Percentiles rank a stretch among this genome's conserved stretches.
Evolutionary conservation across 2,329 filamentous ascomycete species (phyloP).

Genomic region (Colletotrichum sp.): DNA sequence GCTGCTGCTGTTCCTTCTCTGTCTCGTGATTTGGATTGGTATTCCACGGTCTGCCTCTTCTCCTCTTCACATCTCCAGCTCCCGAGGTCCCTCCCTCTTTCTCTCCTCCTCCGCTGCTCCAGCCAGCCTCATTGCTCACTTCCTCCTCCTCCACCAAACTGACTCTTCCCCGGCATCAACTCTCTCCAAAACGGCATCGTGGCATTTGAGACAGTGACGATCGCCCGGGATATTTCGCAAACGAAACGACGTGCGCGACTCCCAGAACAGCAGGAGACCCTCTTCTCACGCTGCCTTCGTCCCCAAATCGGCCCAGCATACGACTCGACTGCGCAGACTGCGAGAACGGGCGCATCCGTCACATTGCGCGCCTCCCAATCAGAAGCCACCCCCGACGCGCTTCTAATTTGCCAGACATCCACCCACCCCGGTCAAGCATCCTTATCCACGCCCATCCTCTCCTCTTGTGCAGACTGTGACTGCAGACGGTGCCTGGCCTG

Average conservation of each 20-base stretch:
- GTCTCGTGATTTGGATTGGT: not conserved
- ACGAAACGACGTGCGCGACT: not conserved
- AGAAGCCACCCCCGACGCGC: not conserved
- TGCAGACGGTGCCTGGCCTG: not conserved
- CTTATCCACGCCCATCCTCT: not conserved
- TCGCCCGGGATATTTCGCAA: constrained; percentile 3
- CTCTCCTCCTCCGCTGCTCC: not conserved
- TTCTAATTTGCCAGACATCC: constrained; percentile 19
- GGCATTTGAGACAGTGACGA: not conserved
- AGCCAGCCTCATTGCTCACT: not conserved
- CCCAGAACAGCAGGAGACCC: constrained; percentile 2
- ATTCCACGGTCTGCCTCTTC: not conserved
- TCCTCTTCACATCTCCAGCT: not conserved
- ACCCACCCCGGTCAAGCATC: not conserved
- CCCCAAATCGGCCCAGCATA: constrained; percentile 7
- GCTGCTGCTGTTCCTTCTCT: not conserved
- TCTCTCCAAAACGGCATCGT: not conserved
- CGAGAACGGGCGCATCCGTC: constrained; percentile 18
- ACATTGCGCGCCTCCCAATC: constrained; percentile 18
- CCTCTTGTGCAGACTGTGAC: not conserved
- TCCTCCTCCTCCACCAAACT: not conserved
- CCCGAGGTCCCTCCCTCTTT: not conserved
- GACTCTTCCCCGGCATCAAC: not conserved
- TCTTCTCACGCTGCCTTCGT: not conserved
- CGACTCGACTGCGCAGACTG: not conserved